A percentile compares a stretch with the other conserved stretches of the same genome.
Conservation (phyloP, 1,284 basidiomycete genomes). For the Cryptococcus maquisensis region DNA sequence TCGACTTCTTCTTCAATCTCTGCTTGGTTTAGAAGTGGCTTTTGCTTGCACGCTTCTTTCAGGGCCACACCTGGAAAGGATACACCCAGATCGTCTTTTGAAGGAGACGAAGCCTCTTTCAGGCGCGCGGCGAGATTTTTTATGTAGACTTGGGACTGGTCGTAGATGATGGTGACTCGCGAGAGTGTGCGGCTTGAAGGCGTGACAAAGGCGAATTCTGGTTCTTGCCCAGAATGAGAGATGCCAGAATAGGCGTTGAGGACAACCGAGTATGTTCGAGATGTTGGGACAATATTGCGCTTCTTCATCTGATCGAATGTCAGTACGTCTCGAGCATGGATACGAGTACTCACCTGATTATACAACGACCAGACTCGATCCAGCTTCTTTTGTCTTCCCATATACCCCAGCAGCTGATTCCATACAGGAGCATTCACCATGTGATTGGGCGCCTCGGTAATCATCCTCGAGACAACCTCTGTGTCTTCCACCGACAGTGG, state of each 20-base stretch:
- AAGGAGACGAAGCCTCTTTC: neutral
- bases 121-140: neutral
- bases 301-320: conserved; percentile 44
- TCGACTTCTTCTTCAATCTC: conserved; percentile 19
- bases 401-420: conserved; percentile 37
- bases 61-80: neutral
- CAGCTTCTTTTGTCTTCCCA: conserved; percentile 35
- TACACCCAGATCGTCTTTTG: neutral
- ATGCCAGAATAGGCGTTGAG: conserved; percentile 41
- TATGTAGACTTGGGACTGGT: conserved; percentile 36
- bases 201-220: conserved; percentile 9
- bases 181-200: conserved; percentile 28
- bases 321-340: neutral
- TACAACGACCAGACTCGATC: conserved; percentile 38
- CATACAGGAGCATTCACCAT: conserved; percentile 40
- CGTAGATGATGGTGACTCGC: conserved; percentile 36
- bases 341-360: conserved; percentile 34
- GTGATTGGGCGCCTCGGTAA: conserved; percentile 20
- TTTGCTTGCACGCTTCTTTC: neutral
- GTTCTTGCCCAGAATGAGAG: conserved; percentile 11
- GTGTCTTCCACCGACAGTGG: conserved; percentile 19
- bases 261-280: conserved; percentile 42
- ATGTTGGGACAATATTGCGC: conserved; percentile 35
- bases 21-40: neutral
- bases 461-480: conserved; percentile 26